Evolutionary conservation across 1,139 yeast species (phyloP), one percentile per base, ranked within the genome.

Genomic region (Saccharomyces pastorianus): DNA sequence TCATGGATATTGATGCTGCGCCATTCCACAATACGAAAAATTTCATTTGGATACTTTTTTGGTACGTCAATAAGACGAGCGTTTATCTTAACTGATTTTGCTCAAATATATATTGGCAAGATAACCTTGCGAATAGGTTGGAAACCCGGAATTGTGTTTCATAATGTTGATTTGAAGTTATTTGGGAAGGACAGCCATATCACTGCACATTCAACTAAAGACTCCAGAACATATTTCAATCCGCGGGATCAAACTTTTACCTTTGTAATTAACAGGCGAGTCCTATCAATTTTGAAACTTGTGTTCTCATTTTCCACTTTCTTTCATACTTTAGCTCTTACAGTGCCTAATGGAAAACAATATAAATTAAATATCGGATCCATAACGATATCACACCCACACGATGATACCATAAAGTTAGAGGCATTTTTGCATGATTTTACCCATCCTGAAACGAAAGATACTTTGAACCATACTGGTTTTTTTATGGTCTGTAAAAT

Each of bases 391-490:
- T 53, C 56, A 1, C 56, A 58, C 27, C 51, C 56, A 25, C 48
- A 50, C 5, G 54, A 58, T 7, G 55, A 59, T 20, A 53, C 53
- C 11, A 42, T 61, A 20, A 54, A 54, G 13, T 47, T 56, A 1
- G 66, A 63, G 32, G 48, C 57, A 4, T 63, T 63, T 47, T 26
- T 60, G 29, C 64, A 61, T 52, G 61, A 56, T 7, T 48, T 59
- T 2, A 31, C 53, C 5, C 58, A 58, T 48, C 28, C 48, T 11
- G 54, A 52, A 11, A 55, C 56, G 4, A 56, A 57, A 4, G 64
- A 58, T 42, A 54, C 55, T 6, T 48, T 61, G 9, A 61, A 60
- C 41, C 62, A 61, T 48, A 51, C 57, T 13, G 59, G 61, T 3
- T 62, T 58, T 42, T 58, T 52, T 26, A 34, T 60, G n/a, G 56